phyloP scores from a whole-genome alignment of 2,329 filamentous ascomycete species.

The Exophiala calicioides region DNA sequence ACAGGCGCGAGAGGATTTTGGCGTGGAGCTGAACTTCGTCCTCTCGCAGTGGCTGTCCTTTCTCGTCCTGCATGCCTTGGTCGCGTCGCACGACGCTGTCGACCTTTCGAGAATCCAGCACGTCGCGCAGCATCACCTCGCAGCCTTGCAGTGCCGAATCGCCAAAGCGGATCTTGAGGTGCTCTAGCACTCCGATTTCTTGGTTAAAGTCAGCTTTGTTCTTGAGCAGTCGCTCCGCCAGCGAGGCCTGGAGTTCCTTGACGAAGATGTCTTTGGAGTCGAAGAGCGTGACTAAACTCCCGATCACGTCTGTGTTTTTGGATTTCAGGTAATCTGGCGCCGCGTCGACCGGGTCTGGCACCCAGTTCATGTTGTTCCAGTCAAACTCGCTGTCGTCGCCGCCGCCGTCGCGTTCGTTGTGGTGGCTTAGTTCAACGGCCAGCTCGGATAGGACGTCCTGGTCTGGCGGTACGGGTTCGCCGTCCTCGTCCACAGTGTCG shows the following conservation, averaged over 20 bases:
- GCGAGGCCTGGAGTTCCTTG: conserved; percentile 84
- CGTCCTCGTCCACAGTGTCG: conserved; percentile 48
- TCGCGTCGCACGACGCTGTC: conserved; percentile 66
- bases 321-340: conserved; percentile 88
- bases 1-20: conserved; percentile 86
- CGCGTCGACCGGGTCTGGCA: conserved; percentile 89
- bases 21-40: conserved; percentile 61
- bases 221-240: conserved; percentile 75
- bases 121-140: conserved; percentile 96
- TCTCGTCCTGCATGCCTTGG: conserved; percentile 39
- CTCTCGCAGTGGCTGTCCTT: conserved; percentile 12
- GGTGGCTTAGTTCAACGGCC: conserved; percentile 35
- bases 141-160: conserved; percentile 84
- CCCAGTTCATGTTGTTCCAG: conserved; percentile 91
- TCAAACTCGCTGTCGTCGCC: conserved; percentile 68
- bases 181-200: conserved; percentile 77
- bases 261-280: conserved; percentile 91
- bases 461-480: conserved; percentile 38
- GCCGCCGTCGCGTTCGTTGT: conserved; percentile 40
- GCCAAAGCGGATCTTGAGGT: conserved; percentile 86
- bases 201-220: conserved; percentile 71
- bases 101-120: conserved; percentile 76
- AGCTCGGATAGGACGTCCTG: conserved; percentile 40
- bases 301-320: conserved; percentile 86
- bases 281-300: conserved; percentile 82